Evolutionary conservation across 2,329 filamentous ascomycete genomes (phyloP), one percentile per base, ranked within the genome.

Genomic region (Penicillium nordicum): DNA sequence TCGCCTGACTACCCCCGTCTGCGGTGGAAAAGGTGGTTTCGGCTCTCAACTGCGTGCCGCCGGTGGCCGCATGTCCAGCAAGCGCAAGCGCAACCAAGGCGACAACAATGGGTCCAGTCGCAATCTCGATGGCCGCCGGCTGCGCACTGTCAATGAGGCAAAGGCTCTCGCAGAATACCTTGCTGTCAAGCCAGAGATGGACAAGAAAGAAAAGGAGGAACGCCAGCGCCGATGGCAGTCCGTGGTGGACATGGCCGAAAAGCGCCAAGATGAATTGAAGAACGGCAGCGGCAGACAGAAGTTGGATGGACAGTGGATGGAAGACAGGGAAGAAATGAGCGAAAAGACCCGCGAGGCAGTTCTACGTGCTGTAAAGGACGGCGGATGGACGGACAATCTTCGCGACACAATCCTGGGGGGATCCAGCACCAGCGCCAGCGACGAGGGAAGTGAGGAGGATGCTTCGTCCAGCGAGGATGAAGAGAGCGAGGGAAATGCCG

Each of bases 11-110:
- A 80, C 88, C 1, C 88, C 89, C 6, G 78, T 97, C 38, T 89
- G 88, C 65, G 94, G 95, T 78, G 95, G 95, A 71, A 99, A 99
- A 72, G 94, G 94, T 74, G 94, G 94, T 69, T 99, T 99, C 72
- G 94, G 94, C 52, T 97, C 93, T 1, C 95, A 99, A 74, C 86
- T 99, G 37, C 90, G 95, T 70, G 94, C 95, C 0, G 94, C 94
- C 3, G 94, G 95, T 70, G 94, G 95, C 40, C 93, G 95, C 78
- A 99, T 99, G 94, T 96, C 92, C 2, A 93, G 90, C n/a, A 85
- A 87, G 65, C 95, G 95, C 79, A 94, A 93, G 81, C 88, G 88
- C 69, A 88, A 88, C 54, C 85, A 89, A 66, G 87, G 85, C 51
- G 91, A 96, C 37, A 87, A 91, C 59, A 93, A 95, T 68, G 92